phyloP scores from a whole-genome alignment of 805 yeast species.

The Ogataea corticis region DNA sequence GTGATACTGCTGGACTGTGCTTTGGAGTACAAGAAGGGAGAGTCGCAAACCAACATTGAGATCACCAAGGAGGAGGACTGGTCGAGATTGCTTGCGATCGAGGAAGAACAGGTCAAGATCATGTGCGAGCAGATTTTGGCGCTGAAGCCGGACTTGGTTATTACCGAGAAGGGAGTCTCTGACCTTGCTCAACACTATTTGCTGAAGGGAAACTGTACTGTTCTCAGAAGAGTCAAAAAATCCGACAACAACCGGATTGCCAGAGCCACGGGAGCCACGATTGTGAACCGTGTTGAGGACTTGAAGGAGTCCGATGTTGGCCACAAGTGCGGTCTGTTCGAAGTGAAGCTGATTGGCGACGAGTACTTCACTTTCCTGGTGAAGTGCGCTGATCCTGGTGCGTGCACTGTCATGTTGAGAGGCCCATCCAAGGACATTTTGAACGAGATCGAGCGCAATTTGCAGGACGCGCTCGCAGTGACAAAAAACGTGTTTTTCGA shows the following conservation, averaged over 20 bases:
- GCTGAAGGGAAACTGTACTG: constrained; percentile 90
- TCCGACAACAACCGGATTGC: constrained; percentile 96
- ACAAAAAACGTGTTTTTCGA: constrained; percentile 92
- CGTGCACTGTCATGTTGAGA: constrained; percentile 89
- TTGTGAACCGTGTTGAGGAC: constrained; percentile 94
- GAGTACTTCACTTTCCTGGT: constrained; percentile 89
- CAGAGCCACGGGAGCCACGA: constrained; percentile 96
- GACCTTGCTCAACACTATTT: constrained; percentile 97
- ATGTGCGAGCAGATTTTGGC: constrained; percentile 83
- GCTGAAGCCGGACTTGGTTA: constrained; percentile 89
- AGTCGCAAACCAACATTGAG: constrained; percentile 96
- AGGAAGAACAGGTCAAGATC: constrained; percentile 91
- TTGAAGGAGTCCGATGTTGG: constrained; percentile 90
- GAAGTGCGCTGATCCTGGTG: constrained; percentile 81
- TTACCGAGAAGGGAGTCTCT: constrained; percentile 97
- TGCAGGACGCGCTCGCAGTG: constrained; percentile 98
- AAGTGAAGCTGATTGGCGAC: constrained; percentile 94
- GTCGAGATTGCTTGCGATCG: constrained; percentile 92
- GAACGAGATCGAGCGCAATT: constrained; percentile 93
- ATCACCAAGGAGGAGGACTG: constrained; percentile 95
- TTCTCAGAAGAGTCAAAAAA: constrained; percentile 90
- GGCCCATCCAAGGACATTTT: constrained; percentile 97
- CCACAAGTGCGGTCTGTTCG: constrained; percentile 82
- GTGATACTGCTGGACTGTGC: constrained; percentile 93
- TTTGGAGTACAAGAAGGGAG: constrained; percentile 97